Conservation (phyloP, 331 rosid species). For the Rhamnella rubrinervis region DNA sequence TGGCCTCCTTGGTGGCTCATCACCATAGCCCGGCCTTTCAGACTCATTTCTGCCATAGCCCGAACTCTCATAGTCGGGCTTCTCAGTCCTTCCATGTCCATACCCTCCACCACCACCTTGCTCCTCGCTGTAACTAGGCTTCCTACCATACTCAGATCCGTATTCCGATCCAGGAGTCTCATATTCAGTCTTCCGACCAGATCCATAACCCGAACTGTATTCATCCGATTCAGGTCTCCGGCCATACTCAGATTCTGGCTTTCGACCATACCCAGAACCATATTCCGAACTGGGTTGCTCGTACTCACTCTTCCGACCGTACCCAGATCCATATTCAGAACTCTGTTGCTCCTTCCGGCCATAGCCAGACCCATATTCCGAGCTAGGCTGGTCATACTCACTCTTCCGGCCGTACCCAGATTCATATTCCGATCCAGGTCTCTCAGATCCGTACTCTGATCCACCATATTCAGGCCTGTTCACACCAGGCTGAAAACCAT, state of each 20-base stretch:
- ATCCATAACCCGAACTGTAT: constrained; percentile 25
- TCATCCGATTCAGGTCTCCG: neutral
- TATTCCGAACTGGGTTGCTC: neutral
- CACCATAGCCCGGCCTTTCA: constrained; percentile 40
- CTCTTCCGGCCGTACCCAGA: neutral
- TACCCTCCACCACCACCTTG: constrained; percentile 21
- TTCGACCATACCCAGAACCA: neutral
- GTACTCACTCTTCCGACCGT: neutral
- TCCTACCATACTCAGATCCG: constrained; percentile 38
- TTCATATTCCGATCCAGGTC: neutral
- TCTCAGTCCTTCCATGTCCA: constrained; percentile 37
- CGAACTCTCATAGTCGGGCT: constrained; percentile 27
- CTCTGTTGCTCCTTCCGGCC: neutral
- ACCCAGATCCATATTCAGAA: neutral
- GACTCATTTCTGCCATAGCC: constrained; percentile 24
- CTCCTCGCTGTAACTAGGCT: constrained; percentile 18
- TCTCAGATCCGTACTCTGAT: constrained; percentile 24
- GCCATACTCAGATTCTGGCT: constrained; percentile 3
- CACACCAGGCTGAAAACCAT: constrained; percentile 21
- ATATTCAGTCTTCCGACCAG: constrained; percentile 28
- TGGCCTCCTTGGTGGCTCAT: constrained; percentile 45
- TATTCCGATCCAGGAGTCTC: constrained; percentile 21
- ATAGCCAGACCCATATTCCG: neutral
- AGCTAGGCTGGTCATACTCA: neutral
- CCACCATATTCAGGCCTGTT: constrained; percentile 5